A percentile compares a stretch with the other conserved stretches of the same genome.
Conservation (phyloP, 257 asterid genomes). For the Ocimum tenuiflorum region DNA sequence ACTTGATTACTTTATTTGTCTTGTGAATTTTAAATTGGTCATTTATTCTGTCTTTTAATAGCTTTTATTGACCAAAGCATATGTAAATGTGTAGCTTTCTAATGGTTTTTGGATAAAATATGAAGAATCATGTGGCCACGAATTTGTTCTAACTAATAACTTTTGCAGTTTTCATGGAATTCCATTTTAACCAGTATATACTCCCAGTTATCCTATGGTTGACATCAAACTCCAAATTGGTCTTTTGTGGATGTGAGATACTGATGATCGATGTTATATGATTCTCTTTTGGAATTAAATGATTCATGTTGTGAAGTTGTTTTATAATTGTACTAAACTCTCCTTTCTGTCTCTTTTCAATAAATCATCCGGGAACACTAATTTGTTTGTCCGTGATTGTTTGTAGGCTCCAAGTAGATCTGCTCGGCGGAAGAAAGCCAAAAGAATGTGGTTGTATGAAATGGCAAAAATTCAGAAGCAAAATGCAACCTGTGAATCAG, state of each 20-base stretch:
- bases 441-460: constrained; percentile 67
- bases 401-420: constrained; percentile 72
- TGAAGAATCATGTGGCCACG: not conserved
- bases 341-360: constrained; percentile 1
- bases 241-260: not conserved
- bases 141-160: not conserved
- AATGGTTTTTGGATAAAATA: not conserved
- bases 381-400: constrained; percentile 10
- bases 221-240: not conserved
- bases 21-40: not conserved
- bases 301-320: not conserved
- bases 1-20: constrained; percentile 9
- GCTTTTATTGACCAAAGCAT: not conserved
- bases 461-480: constrained; percentile 70
- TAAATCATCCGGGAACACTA: constrained; percentile 7
- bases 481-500: constrained; percentile 45
- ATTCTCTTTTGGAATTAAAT: not conserved
- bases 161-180: not conserved
- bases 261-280: not conserved
- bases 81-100: not conserved
- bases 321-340: not conserved
- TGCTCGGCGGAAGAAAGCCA: constrained; percentile 58
- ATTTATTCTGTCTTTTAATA: not conserved
- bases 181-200: not conserved
- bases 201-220: not conserved